A percentile compares a stretch with the other conserved stretches of the same genome.
These are phyloP conservation scores for Podila minutissima DNA, from an alignment of 192 early-diverging fungal species.

Conservation along the genomic window DNA sequence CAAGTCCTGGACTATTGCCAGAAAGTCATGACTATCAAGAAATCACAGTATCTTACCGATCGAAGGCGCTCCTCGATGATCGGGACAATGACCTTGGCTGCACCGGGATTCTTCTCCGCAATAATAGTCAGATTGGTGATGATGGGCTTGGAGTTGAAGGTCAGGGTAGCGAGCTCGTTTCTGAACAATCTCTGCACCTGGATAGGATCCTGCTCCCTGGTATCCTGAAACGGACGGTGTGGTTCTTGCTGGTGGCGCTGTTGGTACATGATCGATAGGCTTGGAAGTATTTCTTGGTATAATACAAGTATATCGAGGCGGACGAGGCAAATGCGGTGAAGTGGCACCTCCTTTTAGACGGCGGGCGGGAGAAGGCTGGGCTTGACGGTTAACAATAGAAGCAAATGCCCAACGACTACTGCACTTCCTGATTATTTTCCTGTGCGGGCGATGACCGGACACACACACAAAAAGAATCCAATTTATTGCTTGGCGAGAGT, in stretches of 20 bases:
- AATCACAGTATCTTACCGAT: conserved; percentile 50
- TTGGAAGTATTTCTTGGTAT: background rate
- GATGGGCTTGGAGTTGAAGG: conserved; percentile 94
- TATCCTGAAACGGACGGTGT: conserved; percentile 1
- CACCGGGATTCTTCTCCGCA: conserved; percentile 76
- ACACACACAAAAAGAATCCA: no score
- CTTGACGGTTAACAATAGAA: no score
- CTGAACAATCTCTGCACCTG: conserved; percentile 68
- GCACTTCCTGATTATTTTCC: no score
- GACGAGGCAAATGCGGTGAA: no score
- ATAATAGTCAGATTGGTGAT: conserved; percentile 90
- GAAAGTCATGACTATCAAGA: background rate
- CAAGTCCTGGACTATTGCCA: no score
- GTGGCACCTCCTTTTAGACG: no score
- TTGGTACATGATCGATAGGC: background rate
- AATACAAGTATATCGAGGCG: no score
- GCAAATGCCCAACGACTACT: no score
- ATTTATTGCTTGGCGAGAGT: no score
- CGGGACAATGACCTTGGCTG: conserved; percentile 78
- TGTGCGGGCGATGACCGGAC: no score
- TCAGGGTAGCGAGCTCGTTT: conserved; percentile 77
- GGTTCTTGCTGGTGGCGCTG: conserved; percentile 13
- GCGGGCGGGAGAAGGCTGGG: no score
- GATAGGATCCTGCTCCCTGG: conserved; percentile 17
- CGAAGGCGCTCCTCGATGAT: conserved; percentile 71